Evolutionary conservation across 75 land plant species (phyloP), one percentile per base, ranked within the genome.

Genomic region (Pinus taeda): DNA sequence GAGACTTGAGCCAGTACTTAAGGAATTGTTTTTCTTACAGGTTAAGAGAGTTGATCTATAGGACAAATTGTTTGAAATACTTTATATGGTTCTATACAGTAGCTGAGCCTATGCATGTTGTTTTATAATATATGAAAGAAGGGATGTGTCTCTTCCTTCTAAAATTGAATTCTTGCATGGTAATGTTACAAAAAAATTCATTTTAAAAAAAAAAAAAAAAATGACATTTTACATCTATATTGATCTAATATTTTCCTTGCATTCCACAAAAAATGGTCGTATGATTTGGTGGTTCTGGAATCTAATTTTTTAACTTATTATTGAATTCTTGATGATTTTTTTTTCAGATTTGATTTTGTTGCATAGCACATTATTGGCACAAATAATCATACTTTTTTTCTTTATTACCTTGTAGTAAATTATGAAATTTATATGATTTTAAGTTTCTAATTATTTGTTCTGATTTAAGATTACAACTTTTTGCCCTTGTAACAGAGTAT

Each of bases 41-140:
- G 98, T 95, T 53, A 72, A 57, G 33, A 84, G 67, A 22, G 98
- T 93, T 57, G 93, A 88, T 3, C 58, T 89, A 85, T 90, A 26
- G 89, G 89, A 90, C 55, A 96, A 91, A 45, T 85, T 95, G 76
- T 79, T 89, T 15, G 86, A 93, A 79, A 90, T 88, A 73, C 96
- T 93, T 33, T 95, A 95, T 69, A 95, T 95, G 96, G 85, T 95
- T 30, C 76, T 95, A 14, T 95, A 95, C 77, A 81, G 78, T 87
- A 89, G 96, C 96, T 95, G 74, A 57, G 14, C 9, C 22, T 17
- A 69, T 42, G 12, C 71, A 69, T 21, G 53, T n/a, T 18, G 62
- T 60, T 60, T 18, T 4, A 60, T 60, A 60, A 18, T n/a, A 60
- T 4, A 60, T 60, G 62, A 4, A 60, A n/a, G 5, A 6, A 4